Evolutionary conservation across 2,329 filamentous ascomycete species (phyloP).

Genomic region (Claviceps spartinae): DNA sequence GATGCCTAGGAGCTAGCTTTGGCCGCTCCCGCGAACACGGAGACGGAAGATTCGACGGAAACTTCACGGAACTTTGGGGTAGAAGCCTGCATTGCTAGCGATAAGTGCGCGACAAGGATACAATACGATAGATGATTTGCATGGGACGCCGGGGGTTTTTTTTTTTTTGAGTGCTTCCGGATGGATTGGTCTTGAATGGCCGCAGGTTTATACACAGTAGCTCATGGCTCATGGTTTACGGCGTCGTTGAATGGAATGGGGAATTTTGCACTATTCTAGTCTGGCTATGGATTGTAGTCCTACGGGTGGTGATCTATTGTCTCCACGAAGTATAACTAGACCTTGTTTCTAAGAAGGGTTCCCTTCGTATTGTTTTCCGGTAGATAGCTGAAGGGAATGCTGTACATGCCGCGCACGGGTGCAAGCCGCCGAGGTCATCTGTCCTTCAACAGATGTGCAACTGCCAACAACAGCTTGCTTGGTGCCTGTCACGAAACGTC

Average conservation of each 20-base stretch:
- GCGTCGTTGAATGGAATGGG: neutral
- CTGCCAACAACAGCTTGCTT: no score
- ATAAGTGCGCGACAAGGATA: neutral
- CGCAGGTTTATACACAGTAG: neutral
- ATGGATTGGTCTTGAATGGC: neutral
- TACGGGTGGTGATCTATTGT: no score
- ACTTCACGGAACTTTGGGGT: neutral
- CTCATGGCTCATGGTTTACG: slow-evolving; percentile 1
- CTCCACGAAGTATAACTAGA: no score
- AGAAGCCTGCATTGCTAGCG: neutral
- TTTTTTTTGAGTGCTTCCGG: neutral
- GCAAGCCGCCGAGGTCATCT: no score
- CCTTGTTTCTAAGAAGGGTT: no score
- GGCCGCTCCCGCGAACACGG: neutral
- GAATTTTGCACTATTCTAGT: neutral
- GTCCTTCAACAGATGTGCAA: no score
- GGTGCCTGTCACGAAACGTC: no score
- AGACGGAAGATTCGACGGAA: neutral
- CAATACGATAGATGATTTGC: neutral
- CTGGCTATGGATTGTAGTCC: no score
- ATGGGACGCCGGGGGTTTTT: neutral
- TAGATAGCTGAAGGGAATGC: no score
- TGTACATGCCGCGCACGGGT: no score
- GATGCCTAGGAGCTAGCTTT: slow-evolving; percentile 9
- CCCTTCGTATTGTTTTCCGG: no score